These are phyloP conservation scores for Ceratobasidium sp. DNA, from an alignment of 1,284 basidiomycete species.

Conservation along the genomic window DNA sequence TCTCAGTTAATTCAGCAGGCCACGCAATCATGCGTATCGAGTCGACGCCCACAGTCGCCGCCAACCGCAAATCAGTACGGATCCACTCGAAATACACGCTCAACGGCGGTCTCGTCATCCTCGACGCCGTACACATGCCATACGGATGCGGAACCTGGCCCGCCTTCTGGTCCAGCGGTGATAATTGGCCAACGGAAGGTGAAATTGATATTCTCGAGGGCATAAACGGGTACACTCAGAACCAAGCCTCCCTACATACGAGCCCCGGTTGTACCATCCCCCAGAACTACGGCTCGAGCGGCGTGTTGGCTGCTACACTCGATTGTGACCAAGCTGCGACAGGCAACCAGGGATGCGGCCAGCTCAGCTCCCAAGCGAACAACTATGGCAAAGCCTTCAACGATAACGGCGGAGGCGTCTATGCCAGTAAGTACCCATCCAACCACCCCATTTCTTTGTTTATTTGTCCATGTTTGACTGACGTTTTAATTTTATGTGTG, in stretches of 20 bases:
- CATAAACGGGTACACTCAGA: constrained; percentile 18
- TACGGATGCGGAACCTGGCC: constrained; percentile 88
- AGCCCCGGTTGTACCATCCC: constrained; percentile 54
- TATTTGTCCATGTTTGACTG: too few species aligned
- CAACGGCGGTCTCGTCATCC: constrained; percentile 60
- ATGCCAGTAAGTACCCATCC: constrained; percentile 29
- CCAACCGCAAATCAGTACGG: constrained; percentile 42
- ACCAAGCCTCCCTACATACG: constrained; percentile 42
- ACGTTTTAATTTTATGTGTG: too few species aligned
- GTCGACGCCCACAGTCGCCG: constrained; percentile 38
- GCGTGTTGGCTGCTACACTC: constrained; percentile 59
- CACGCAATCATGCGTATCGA: constrained; percentile 45
- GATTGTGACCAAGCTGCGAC: constrained; percentile 41
- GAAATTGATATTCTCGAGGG: constrained; percentile 46
- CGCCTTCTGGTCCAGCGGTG: constrained; percentile 47
- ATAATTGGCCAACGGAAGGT: constrained; percentile 42
- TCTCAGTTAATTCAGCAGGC: constrained; percentile 30
- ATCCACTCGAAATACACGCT: constrained; percentile 33
- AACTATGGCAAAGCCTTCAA: constrained; percentile 58
- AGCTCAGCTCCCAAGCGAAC: constrained; percentile 41
- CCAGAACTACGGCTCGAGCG: constrained; percentile 63
- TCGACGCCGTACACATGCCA: constrained; percentile 91
- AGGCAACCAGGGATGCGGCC: constrained; percentile 51
- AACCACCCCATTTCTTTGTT: background rate
- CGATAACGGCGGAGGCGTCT: constrained; percentile 45